These are phyloP conservation scores for Candida tropicalis DNA, from an alignment of 1,139 yeast species.

Conservation along the genomic window DNA sequence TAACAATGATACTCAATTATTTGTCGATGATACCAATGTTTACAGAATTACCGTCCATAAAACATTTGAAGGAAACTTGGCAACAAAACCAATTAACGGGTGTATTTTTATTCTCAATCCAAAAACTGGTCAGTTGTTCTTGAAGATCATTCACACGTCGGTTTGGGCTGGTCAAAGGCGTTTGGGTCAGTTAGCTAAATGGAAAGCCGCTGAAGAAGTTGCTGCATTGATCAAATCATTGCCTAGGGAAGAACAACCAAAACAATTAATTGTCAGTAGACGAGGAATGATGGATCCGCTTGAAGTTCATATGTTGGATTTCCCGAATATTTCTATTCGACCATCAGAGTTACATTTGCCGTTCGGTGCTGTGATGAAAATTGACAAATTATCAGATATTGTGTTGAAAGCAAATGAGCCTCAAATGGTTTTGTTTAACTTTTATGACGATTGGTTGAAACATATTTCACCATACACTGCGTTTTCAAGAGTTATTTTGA, in stretches of 20 bases:
- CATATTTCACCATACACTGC: constrained; percentile 89
- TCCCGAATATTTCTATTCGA: constrained; percentile 87
- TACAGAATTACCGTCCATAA: constrained; percentile 92
- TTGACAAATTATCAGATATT: constrained; percentile 77
- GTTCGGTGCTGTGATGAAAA: constrained; percentile 81
- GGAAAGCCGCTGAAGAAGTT: constrained; percentile 99
- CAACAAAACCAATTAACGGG: constrained; percentile 94
- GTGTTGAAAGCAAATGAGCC: constrained; percentile 90
- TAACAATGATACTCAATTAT: constrained; percentile 78
- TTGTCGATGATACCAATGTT: constrained; percentile 91
- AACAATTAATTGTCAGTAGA: constrained; percentile 85
- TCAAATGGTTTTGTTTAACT: constrained; percentile 85
- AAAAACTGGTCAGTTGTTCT: constrained; percentile 81
- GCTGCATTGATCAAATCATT: constrained; percentile 87
- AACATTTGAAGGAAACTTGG: constrained; percentile 90
- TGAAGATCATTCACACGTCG: constrained; percentile 89
- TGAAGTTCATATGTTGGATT: constrained; percentile 96
- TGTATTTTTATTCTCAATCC: constrained; percentile 91
- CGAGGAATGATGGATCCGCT: constrained; percentile 93
- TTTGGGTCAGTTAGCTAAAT: constrained; percentile 88
- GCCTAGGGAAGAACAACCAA: constrained; percentile 94
- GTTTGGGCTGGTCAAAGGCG: constrained; percentile 98
- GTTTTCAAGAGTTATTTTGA: constrained; percentile 79
- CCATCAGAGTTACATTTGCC: constrained; percentile 91
- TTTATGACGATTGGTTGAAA: constrained; percentile 94